Evolutionary conservation across 208 protist species (phyloP).

Genomic region (Naegleria gruberi): DNA sequence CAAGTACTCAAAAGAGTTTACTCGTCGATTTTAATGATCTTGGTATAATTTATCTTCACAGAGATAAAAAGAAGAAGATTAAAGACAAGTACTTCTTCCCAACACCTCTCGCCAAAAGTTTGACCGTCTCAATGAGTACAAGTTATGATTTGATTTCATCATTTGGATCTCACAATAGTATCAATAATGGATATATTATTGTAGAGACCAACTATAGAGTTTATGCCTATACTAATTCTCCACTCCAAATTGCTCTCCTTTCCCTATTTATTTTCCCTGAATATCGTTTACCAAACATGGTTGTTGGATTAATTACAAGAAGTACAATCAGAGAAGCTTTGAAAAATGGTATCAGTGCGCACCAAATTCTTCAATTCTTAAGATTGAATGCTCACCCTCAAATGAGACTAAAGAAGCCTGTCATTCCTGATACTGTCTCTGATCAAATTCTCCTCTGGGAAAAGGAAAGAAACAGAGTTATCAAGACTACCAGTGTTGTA

Average conservation of each 20-base stretch:
- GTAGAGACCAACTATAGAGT: constrained; percentile 27
- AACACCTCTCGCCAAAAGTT: neutral
- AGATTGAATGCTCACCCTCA: constrained; percentile 3
- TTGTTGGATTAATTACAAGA: constrained; percentile 9
- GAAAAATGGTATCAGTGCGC: neutral
- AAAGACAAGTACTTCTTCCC: neutral
- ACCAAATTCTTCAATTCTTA: constrained; percentile 15
- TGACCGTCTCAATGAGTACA: neutral
- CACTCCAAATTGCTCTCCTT: constrained; percentile 10
- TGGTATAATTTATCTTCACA: constrained; percentile 10
- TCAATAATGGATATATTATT: neutral
- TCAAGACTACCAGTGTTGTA: neutral
- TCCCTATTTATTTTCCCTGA: neutral
- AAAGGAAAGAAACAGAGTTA: constrained; percentile 19
- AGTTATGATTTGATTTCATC: neutral
- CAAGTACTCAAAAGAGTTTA: neutral
- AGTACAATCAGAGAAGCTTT: neutral
- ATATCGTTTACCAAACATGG: constrained; percentile 18
- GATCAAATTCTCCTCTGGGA: constrained; percentile 25
- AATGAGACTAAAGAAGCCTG: neutral
- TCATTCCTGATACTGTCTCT: neutral
- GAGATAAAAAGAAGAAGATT: constrained; percentile 1
- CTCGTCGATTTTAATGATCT: constrained; percentile 14
- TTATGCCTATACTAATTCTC: constrained; percentile 26
- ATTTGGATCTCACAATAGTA: neutral